A percentile compares a stretch with the other conserved stretches of the same genome.
Evolutionary conservation across 768 basidiomycete genomes (phyloP).

Genomic region (Artomyces pyxidatus): DNA sequence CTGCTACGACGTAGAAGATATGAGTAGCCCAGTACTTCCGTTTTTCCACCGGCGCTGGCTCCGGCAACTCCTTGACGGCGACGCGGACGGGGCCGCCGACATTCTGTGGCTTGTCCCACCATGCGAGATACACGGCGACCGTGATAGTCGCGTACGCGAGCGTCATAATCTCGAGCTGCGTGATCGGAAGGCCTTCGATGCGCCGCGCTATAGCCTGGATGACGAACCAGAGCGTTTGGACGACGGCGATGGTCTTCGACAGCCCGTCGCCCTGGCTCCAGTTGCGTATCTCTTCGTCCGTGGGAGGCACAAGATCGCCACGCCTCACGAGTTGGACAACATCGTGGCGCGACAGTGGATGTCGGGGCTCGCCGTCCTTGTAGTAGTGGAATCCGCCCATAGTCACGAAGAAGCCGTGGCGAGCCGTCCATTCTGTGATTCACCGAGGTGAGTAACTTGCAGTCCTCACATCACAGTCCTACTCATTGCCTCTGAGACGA

Average conservation of each 20-base stretch:
- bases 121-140: too few species aligned
- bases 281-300: not conserved
- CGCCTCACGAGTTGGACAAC: conserved; percentile 14
- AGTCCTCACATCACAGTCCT: not conserved
- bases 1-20: too few species aligned
- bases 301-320: not conserved
- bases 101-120: too few species aligned
- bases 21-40: too few species aligned
- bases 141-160: too few species aligned
- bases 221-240: not conserved
- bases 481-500: not conserved
- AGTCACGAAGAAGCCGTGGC: conserved; percentile 1
- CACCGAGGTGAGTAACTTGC: not conserved
- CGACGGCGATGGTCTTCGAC: not conserved
- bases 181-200: too few species aligned
- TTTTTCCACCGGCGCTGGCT: too few species aligned
- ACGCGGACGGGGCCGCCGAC: too few species aligned
- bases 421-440: conserved; percentile 1
- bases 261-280: not conserved
- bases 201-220: conserved; percentile 16
- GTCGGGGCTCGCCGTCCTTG: conserved; percentile 1
- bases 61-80: too few species aligned
- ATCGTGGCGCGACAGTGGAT: not conserved
- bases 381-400: not conserved
- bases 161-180: too few species aligned